phyloP scores from a whole-genome alignment of 2,329 filamentous ascomycete genomes.

The Aspergillus sclerotialis region DNA sequence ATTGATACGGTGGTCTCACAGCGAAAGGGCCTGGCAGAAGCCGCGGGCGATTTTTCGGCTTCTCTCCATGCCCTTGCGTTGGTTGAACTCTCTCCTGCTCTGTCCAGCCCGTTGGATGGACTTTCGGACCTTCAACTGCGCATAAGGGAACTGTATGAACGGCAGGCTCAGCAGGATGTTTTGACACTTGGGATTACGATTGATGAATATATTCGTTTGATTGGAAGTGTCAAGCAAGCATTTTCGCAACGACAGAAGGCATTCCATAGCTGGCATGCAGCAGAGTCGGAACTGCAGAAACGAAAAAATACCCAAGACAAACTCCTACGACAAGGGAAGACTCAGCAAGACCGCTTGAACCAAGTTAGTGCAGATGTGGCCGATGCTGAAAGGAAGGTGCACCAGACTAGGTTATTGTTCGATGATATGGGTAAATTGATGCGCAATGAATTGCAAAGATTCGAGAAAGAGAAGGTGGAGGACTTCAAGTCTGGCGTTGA shows the following conservation, averaged over 20 bases:
- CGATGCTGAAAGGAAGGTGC: slow-evolving; percentile 89
- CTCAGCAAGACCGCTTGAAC: slow-evolving; percentile 89
- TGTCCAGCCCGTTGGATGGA: slow-evolving; percentile 83
- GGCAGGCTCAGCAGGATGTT: slow-evolving; percentile 94
- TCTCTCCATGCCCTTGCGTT: slow-evolving; percentile 88
- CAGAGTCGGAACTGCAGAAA: slow-evolving; percentile 86
- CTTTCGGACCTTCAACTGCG: slow-evolving; percentile 90
- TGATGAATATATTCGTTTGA: slow-evolving; percentile 94
- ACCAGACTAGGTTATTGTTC: slow-evolving; percentile 82
- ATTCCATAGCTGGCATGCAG: slow-evolving; percentile 87
- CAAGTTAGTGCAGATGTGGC: slow-evolving; percentile 87
- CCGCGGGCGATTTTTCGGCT: slow-evolving; percentile 85
- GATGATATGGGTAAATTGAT: slow-evolving; percentile 96
- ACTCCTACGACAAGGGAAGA: slow-evolving; percentile 86
- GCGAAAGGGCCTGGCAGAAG: slow-evolving; percentile 87
- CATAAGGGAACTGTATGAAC: slow-evolving; percentile 90
- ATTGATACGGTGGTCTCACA: slow-evolving; percentile 90
- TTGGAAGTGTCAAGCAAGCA: slow-evolving; percentile 88
- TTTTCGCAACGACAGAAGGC: slow-evolving; percentile 91
- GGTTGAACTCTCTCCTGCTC: slow-evolving; percentile 81
- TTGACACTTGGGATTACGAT: slow-evolving; percentile 95
- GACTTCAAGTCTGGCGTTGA: slow-evolving; percentile 98
- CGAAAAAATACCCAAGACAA: slow-evolving; percentile 87
- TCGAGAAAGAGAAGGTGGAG: slow-evolving; percentile 95
- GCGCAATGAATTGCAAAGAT: slow-evolving; percentile 83